Evolutionary conservation across 2,329 filamentous ascomycete genomes (phyloP).

Genomic region (Aspergillus fumigatus): DNA sequence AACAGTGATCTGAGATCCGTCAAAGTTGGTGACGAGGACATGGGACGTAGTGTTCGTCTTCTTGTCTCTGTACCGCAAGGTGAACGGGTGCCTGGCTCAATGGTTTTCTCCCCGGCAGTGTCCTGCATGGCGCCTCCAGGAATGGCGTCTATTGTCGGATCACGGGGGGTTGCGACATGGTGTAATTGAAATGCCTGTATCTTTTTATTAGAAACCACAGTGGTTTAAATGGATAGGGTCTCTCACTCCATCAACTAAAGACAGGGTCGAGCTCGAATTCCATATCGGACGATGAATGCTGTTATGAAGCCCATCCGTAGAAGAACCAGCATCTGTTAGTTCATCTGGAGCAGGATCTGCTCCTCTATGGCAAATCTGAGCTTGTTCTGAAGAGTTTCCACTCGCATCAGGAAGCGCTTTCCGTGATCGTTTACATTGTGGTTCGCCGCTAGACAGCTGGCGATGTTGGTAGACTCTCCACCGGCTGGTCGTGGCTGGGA

Average conservation of each 20-base stretch:
- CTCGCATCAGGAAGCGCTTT: neutral
- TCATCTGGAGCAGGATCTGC: neutral
- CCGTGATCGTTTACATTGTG: neutral
- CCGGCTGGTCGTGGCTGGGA: neutral
- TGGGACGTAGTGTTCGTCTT: neutral
- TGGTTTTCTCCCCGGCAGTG: neutral
- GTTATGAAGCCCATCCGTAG: too few species aligned
- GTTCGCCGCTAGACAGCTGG: neutral
- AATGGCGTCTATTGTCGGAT: constrained; percentile 10
- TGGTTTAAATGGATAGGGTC: neutral
- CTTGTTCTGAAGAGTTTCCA: neutral
- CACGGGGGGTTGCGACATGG: constrained; percentile 6
- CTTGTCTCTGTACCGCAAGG: neutral
- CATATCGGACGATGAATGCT: too few species aligned
- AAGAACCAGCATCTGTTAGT: neutral
- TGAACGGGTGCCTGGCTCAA: neutral
- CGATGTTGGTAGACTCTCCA: constrained; percentile 4
- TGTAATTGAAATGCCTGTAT: constrained; percentile 14
- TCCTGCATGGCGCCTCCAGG: constrained; percentile 9
- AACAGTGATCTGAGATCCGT: constrained; percentile 15
- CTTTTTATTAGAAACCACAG: neutral
- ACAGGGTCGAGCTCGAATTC: constrained; percentile 20
- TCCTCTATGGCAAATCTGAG: neutral
- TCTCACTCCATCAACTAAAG: constrained; percentile 15
- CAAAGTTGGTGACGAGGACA: constrained; percentile 1